Base-by-base conservation (phyloP, 2,329 filamentous ascomycete genomes). In the Cordyceps militaris region DNA sequence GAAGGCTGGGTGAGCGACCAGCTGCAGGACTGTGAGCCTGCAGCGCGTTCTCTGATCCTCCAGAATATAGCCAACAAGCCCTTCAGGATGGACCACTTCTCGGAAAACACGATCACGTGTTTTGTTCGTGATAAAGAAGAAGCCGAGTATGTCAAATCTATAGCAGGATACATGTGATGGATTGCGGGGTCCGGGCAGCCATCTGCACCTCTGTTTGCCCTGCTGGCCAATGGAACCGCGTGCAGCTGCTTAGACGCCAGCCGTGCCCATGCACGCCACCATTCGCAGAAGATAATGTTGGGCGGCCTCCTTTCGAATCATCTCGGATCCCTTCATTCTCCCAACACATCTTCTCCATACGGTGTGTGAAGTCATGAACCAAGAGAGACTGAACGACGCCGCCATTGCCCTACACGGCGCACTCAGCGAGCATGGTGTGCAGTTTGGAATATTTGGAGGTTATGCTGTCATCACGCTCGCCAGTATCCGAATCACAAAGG, bases 101-200 rank as follows among this genome's bases (percentile, higher is more conserved):
- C 61, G n/a, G 58, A 56, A 4, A 65, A 66, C 44, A 46, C 61
- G 26, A 54, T 66, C 50, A 66, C 64, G 19, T 66, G 64, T 49
- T 66, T 64, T 38, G 46, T 66, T 32, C 50, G 32, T 3, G 62
- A 65, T 52, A 7, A 61, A 59, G 56, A 59, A 38, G 65, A 66
- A 57, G 61, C 59, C 10, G 43, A 59, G 8, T 46, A 46, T 30
- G n/a, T 63, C 5, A 54, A 55, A 26, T 34, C 23, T 1, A 65
- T 65, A 40, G 61, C 63, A 4, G 63, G 63, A 5, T 63, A 69
- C 10, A 10, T 24, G 16, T 42, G n/a, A 19, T 42, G n/a, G 8
- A 38, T 38, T 46, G 42, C 10, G n/a, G 21, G 10, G 47, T 14
- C 14, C 6, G 26, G 10, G 7, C 28, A 9, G 32, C 13, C 30